A percentile compares a stretch with the other conserved stretches of the same genome.
These are phyloP conservation scores for Zizania latifolia DNA, from an alignment of 176 grass and related monocot species.

Conservation along the genomic window DNA sequence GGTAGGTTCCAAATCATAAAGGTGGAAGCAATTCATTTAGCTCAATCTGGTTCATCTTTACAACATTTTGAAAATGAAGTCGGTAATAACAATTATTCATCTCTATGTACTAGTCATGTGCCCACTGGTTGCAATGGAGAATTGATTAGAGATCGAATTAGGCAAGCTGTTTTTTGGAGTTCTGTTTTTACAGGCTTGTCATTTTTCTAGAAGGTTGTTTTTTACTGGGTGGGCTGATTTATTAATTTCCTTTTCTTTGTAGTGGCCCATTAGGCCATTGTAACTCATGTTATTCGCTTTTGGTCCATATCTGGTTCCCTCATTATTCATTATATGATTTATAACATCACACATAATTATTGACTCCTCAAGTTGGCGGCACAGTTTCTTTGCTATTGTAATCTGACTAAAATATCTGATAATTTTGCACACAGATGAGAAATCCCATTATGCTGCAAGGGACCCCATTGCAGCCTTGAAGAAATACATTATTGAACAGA, in stretches of 20 bases:
- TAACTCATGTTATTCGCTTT: not conserved
- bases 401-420: not conserved
- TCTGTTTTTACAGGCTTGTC: too few relatives aligned
- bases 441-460: constrained; percentile 64
- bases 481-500: constrained; percentile 65
- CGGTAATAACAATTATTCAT: not conserved
- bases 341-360: not conserved
- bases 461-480: constrained; percentile 74
- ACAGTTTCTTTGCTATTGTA: not conserved
- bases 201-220: too few relatives aligned
- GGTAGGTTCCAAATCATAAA: not conserved
- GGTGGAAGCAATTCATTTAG: not conserved
- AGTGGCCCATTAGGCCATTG: too few relatives aligned
- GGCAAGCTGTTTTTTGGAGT: too few relatives aligned
- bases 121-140: too few relatives aligned
- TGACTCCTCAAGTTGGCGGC: not conserved
- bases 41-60: not conserved
- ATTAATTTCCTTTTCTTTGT: too few relatives aligned
- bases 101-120: too few relatives aligned
- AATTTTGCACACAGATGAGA: constrained; percentile 60
- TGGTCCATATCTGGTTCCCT: not conserved
- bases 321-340: not conserved
- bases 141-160: too few relatives aligned
- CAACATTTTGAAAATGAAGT: not conserved
- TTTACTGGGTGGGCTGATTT: too few relatives aligned